These are phyloP conservation scores for Hypoxylon perforatum DNA, from an alignment of 495 filamentous ascomycete species.

Conservation along the genomic window DNA sequence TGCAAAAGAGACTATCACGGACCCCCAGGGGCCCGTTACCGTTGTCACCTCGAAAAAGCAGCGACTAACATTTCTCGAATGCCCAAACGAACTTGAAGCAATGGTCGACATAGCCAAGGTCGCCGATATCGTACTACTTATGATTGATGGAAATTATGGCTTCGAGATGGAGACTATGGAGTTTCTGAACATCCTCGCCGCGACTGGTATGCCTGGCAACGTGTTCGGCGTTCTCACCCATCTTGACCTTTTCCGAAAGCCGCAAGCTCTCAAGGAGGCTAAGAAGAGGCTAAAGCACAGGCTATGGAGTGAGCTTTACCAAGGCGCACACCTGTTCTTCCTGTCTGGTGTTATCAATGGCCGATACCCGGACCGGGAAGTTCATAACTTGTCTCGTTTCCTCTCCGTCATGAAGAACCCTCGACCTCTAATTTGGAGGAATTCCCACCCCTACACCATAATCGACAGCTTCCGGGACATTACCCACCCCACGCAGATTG, in stretches of 20 bases:
- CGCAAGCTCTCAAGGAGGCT: conserved; percentile 84
- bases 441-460: conserved; percentile 91
- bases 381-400: conserved; percentile 94
- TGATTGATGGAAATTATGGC: conserved; percentile 98
- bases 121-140: conserved; percentile 92
- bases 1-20: conserved; percentile 91
- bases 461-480: conserved; percentile 95
- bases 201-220: conserved; percentile 96
- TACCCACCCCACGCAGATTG: conserved; percentile 89
- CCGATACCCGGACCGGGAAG: conserved; percentile 94
- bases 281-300: conserved; percentile 97
- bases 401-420: conserved; percentile 99
- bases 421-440: conserved; percentile 93
- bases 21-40: conserved; percentile 91
- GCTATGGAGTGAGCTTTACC: conserved; percentile 96
- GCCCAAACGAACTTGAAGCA: conserved; percentile 90
- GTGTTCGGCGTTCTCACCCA: conserved; percentile 97
- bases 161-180: conserved; percentile 99
- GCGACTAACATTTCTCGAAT: conserved; percentile 95
- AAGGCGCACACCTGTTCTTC: conserved; percentile 96
- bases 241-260: conserved; percentile 93
- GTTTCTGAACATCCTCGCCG: conserved; percentile 88
- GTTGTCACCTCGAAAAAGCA: conserved; percentile 94
- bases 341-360: conserved; percentile 95
- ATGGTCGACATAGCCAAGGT: conserved; percentile 98